phyloP scores from a whole-genome alignment of 768 basidiomycete species.

The Tulasnella calospora region DNA sequence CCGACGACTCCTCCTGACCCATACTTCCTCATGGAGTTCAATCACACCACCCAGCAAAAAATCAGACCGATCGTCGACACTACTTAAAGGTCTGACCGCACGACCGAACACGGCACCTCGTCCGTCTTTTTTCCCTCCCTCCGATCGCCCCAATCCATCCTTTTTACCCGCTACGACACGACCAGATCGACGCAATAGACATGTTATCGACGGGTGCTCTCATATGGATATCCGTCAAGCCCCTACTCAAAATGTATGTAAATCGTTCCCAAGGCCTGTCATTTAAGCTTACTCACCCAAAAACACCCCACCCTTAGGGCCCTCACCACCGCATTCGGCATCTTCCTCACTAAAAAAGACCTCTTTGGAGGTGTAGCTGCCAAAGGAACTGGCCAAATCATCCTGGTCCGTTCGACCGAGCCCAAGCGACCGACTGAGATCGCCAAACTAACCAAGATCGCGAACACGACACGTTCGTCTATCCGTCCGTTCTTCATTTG shows the following conservation, averaged over 20 bases:
- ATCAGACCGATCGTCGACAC: neutral
- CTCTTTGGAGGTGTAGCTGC: constrained; percentile 57
- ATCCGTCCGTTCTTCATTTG: neutral
- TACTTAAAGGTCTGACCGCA: neutral
- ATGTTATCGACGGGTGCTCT: constrained; percentile 42
- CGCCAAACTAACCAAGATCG: neutral
- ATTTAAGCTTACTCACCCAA: constrained; percentile 11
- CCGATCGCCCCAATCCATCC: neutral
- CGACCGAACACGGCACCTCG: neutral
- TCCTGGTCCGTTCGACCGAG: constrained; percentile 42
- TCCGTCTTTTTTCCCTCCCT: neutral
- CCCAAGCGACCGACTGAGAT: neutral
- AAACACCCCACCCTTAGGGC: constrained; percentile 40
- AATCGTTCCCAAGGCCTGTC: constrained; percentile 22
- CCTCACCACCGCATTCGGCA: constrained; percentile 52
- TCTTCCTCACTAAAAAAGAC: constrained; percentile 54
- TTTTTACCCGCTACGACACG: neutral
- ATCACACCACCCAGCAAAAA: neutral
- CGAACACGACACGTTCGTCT: neutral
- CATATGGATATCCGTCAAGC: constrained; percentile 60
- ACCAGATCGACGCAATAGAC: neutral
- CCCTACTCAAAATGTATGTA: constrained; percentile 55
- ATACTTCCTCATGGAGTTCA: neutral
- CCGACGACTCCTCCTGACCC: neutral
- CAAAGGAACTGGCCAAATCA: constrained; percentile 54